phyloP scores from a whole-genome alignment of 495 filamentous ascomycete genomes.

The Neurospora hispaniola region DNA sequence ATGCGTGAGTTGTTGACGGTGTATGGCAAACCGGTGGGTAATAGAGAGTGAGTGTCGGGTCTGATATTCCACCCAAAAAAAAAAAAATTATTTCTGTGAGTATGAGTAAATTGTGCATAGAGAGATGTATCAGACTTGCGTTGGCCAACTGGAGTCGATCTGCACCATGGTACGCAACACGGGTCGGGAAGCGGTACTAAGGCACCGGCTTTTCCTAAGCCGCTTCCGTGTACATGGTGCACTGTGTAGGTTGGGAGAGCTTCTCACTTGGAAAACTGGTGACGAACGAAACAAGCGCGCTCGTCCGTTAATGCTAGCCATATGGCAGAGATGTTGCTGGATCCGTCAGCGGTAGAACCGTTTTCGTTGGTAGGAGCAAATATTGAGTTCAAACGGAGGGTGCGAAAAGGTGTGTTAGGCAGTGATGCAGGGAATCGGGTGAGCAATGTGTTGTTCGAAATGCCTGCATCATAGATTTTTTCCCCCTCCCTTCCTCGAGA shows the following conservation, averaged over 20 bases:
- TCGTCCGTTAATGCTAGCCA: conserved; percentile 27
- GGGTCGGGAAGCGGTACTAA: not conserved
- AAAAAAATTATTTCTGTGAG: not conserved
- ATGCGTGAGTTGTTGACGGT: conserved; percentile 10
- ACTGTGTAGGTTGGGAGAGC: not conserved
- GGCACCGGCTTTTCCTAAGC: conserved; percentile 10
- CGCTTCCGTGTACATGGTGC: conserved; percentile 5
- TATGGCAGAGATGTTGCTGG: conserved; percentile 32
- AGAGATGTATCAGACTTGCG: not conserved
- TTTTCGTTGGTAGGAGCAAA: conserved; percentile 22
- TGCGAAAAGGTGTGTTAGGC: conserved; percentile 37
- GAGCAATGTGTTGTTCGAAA: conserved; percentile 30
- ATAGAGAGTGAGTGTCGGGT: not conserved
- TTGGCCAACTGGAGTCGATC: not conserved
- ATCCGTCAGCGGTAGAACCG: conserved; percentile 13
- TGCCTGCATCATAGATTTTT: conserved; percentile 19
- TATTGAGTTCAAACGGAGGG: conserved; percentile 24
- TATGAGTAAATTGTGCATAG: not conserved
- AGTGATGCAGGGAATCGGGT: conserved; percentile 40
- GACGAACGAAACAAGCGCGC: conserved; percentile 23
- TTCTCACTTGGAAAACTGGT: conserved; percentile 5
- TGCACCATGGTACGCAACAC: not conserved
- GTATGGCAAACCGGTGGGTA: conserved; percentile 19
- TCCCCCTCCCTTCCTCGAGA: not conserved
- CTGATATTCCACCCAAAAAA: not conserved